Evolutionary conservation across 2,329 filamentous ascomycete species (phyloP), one percentile per base, ranked within the genome.

Genomic region (Furcasterigmium furcatum): DNA sequence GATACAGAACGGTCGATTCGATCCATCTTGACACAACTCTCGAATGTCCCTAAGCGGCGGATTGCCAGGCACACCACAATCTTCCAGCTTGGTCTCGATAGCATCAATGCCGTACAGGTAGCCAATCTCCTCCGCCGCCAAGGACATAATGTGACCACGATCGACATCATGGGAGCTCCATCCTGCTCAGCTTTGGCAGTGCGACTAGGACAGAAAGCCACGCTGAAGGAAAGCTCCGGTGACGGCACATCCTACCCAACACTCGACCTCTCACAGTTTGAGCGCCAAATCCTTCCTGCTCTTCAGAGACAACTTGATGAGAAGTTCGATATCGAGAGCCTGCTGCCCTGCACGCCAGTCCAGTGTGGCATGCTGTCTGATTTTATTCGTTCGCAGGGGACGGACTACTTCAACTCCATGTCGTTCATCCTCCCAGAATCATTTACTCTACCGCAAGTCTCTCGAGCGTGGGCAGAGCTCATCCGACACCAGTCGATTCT

Each of bases 41-140:
- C 86, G 1, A 67, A 72, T 2, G 64, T 77, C 5, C 60, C 77
- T 0, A 46, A 60, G 2, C 56, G 71, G 0, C 68, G 66, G 0
- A 84, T 96, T 39, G 56, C 60, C 4, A 74, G 73, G 12, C 60
- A 76, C 9, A 89, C 82, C 0, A 90, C 88, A 0, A 89, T 97
- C 41, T 95, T 92, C 56, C 83, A 87, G 47, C 78, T 96, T n/a
- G 92, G 92, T 0, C 70, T 96, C 4, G 91, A 96, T 64, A 96
- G 91, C 60, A 94, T 97, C 57, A 91, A 87, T 49, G 88, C 90
- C 1, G 77, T 85, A 5, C 91, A 96, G 57, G 73, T 96, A 9
- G 88, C 90, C 1, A 76, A 80, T 2, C 68, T 75, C 21, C 70
- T 96, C 14, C 80, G 85, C 16, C 77, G 73, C 32, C 57, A 74